A percentile compares a stretch with the other conserved stretches of the same genome.
phyloP scores from a whole-genome alignment of 148 eudicot genomes.

The Fallopia convolvulus region DNA sequence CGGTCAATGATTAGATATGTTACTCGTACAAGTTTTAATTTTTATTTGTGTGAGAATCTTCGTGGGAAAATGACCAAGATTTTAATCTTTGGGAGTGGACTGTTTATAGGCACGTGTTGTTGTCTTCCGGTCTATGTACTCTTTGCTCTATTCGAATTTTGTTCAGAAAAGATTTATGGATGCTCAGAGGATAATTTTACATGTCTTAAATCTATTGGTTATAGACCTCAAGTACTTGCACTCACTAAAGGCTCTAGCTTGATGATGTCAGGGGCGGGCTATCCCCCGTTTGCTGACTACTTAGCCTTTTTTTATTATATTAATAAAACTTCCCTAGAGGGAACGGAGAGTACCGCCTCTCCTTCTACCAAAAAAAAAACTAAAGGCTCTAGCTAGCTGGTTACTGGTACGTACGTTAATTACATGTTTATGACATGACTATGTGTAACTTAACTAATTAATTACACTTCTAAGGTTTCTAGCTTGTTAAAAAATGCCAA shows the following conservation, averaged over 20 bases:
- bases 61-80: not conserved
- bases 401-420: not conserved
- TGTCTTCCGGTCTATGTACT: not conserved
- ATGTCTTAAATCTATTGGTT: not conserved
- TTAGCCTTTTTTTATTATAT: too few species aligned
- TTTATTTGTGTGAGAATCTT: not conserved
- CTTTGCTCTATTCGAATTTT: not conserved
- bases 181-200: not conserved
- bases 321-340: too few species aligned
- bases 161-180: not conserved
- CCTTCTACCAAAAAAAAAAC: too few species aligned
- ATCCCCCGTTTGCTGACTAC: too few species aligned
- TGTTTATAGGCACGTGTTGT: not conserved
- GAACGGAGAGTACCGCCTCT: too few species aligned
- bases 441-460: too few species aligned
- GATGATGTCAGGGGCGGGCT: too few species aligned
- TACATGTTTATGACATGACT: not conserved
- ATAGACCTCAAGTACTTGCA: not conserved
- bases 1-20: not conserved
- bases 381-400: not conserved
- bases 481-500: too few species aligned
- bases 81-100: not conserved
- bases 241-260: not conserved
- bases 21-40: too few species aligned
- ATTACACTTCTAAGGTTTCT: too few species aligned